phyloP scores from a whole-genome alignment of 2,329 filamentous ascomycete genomes.

The Colletotrichum horii region DNA sequence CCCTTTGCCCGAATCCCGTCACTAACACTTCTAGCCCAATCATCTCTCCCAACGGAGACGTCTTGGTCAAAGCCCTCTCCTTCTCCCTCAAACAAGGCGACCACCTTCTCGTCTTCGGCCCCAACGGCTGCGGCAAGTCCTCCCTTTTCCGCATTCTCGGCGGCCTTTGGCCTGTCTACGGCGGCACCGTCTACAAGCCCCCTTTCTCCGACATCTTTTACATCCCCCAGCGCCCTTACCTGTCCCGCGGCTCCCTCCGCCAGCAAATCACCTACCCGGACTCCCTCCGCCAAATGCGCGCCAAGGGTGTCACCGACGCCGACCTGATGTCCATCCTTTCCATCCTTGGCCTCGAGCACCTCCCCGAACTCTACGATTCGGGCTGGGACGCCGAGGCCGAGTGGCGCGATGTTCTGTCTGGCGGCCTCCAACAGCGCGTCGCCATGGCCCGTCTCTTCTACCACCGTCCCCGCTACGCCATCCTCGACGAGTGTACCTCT shows the following conservation, averaged over 20 bases:
- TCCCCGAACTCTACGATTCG: conserved; percentile 76
- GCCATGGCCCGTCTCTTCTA: conserved; percentile 97
- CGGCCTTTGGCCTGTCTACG: conserved; percentile 97
- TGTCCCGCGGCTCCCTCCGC: conserved; percentile 88
- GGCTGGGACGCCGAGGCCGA: conserved; percentile 95
- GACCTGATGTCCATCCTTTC: conserved; percentile 80
- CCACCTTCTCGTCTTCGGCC: conserved; percentile 92
- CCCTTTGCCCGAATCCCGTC: not conserved
- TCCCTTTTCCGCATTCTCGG: conserved; percentile 95
- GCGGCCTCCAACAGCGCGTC: conserved; percentile 92
- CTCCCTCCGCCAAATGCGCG: conserved; percentile 83
- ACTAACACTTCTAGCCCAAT: conserved; percentile 66
- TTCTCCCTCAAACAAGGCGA: conserved; percentile 88
- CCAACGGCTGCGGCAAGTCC: conserved; percentile 97
- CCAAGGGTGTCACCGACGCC: conserved; percentile 80
- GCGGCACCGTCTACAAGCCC: conserved; percentile 90
- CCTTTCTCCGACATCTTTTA: conserved; percentile 96
- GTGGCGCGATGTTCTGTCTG: conserved; percentile 93
- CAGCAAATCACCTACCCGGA: conserved; percentile 98
- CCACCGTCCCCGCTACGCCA: conserved; percentile 90
- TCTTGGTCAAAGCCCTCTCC: conserved; percentile 83
- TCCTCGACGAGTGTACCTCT: conserved; percentile 95
- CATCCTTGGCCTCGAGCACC: conserved; percentile 80
- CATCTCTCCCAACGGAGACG: conserved; percentile 94
- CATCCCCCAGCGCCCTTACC: conserved; percentile 93